Conservation (phyloP, 495 filamentous ascomycete species). For the Hamigera avellanea region DNA sequence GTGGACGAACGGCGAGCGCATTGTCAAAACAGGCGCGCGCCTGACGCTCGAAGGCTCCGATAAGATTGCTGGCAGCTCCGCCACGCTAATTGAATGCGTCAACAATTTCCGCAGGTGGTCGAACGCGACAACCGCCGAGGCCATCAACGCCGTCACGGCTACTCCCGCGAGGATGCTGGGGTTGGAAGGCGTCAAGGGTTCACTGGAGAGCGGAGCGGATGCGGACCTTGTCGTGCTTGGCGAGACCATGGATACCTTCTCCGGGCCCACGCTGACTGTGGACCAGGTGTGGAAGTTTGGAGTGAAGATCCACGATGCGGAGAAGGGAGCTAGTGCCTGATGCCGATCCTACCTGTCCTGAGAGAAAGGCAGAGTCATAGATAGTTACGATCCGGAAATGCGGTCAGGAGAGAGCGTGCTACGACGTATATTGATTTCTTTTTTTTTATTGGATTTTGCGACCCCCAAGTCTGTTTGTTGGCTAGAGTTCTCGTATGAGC, state of each 20-base stretch:
- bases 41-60: constrained; percentile 58
- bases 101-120: constrained; percentile 70
- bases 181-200: constrained; percentile 53
- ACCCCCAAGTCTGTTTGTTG: no score
- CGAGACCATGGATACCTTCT: constrained; percentile 34
- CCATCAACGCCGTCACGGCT: constrained; percentile 56
- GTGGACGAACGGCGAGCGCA: constrained; percentile 66
- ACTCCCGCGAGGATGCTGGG: constrained; percentile 67
- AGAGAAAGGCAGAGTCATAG: no score
- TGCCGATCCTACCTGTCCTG: no score
- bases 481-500: no score
- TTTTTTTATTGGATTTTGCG: not conserved
- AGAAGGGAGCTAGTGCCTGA: constrained; percentile 10
- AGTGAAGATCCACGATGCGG: constrained; percentile 32
- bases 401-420: no score
- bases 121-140: constrained; percentile 48
- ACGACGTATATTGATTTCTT: not conserved
- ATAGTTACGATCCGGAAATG: no score
- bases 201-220: constrained; percentile 56
- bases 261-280: constrained; percentile 40
- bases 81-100: constrained; percentile 67
- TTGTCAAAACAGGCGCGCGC: constrained; percentile 54
- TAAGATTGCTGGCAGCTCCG: constrained; percentile 60
- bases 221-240: constrained; percentile 67
- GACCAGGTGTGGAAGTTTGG: constrained; percentile 76